phyloP scores from a whole-genome alignment of 805 yeast species.

The Vanderwaltozyma tropicalis region DNA sequence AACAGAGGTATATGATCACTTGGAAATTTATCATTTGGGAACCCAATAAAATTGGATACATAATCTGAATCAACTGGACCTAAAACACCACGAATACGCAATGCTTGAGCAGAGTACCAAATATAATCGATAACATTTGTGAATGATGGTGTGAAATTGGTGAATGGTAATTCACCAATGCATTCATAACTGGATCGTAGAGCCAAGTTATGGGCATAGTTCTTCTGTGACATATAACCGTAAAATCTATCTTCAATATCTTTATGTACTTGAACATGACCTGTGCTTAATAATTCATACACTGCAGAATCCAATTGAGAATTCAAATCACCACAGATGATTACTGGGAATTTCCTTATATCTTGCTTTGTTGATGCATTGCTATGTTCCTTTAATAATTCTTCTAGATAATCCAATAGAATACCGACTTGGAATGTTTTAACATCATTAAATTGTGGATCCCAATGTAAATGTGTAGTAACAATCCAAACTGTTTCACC shows the following conservation, averaged over 20 bases:
- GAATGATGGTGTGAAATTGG: slow-evolving; percentile 88
- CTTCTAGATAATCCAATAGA: slow-evolving; percentile 76
- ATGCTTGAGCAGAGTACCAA: slow-evolving; percentile 80
- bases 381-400: slow-evolving; percentile 39
- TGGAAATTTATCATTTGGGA: slow-evolving; percentile 89
- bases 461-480: slow-evolving; percentile 97
- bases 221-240: slow-evolving; percentile 83
- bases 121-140: slow-evolving; percentile 90
- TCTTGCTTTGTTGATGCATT: slow-evolving; percentile 40
- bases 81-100: slow-evolving; percentile 74
- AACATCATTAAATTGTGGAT: slow-evolving; percentile 91
- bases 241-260: slow-evolving; percentile 83
- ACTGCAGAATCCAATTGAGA: slow-evolving; percentile 84
- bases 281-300: slow-evolving; percentile 76
- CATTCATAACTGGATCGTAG: slow-evolving; percentile 76
- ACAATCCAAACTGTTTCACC: slow-evolving; percentile 67
- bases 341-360: slow-evolving; percentile 54
- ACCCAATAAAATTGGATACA: slow-evolving; percentile 67
- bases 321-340: slow-evolving; percentile 93
- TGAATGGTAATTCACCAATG: slow-evolving; percentile 85
- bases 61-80: slow-evolving; percentile 80
- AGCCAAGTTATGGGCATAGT: slow-evolving; percentile 71
- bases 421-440: slow-evolving; percentile 93
- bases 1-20: slow-evolving; percentile 90
- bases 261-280: slow-evolving; percentile 63